phyloP scores from a whole-genome alignment of 2,329 filamentous ascomycete species.

The Penicillium sp. region DNA sequence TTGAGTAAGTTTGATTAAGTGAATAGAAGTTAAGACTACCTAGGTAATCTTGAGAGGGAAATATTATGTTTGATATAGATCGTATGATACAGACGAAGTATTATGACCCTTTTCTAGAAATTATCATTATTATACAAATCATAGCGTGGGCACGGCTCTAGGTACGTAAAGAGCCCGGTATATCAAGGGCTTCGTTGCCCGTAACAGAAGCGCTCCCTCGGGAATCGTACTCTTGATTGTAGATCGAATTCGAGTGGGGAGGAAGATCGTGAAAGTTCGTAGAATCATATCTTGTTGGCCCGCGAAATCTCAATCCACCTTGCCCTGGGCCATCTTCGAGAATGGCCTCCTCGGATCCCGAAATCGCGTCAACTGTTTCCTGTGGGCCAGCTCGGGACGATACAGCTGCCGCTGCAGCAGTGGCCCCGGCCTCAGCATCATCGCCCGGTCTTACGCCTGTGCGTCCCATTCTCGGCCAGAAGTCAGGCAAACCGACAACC shows the following conservation, averaged over 20 bases:
- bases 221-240: slow-evolving; percentile 30
- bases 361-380: slow-evolving; percentile 23
- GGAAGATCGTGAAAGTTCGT: slow-evolving; percentile 26
- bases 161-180: slow-evolving; percentile 42
- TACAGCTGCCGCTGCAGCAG: slow-evolving; percentile 19
- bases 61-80: no score
- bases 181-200: slow-evolving; percentile 31
- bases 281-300: slow-evolving; percentile 22
- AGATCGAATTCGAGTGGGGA: slow-evolving; percentile 30
- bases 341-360: slow-evolving; percentile 15
- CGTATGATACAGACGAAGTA: neutral
- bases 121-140: slow-evolving; percentile 9
- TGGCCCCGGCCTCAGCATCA: slow-evolving; percentile 31
- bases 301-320: slow-evolving; percentile 34
- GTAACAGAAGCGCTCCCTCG: slow-evolving; percentile 23
- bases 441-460: slow-evolving; percentile 42
- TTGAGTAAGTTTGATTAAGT: neutral
- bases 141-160: slow-evolving; percentile 21
- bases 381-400: slow-evolving; percentile 28
- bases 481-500: slow-evolving; percentile 58
- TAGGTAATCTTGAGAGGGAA: no score
- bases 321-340: slow-evolving; percentile 20
- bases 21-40: neutral
- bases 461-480: slow-evolving; percentile 58
- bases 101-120: neutral